A percentile compares a stretch with the other conserved stretches of the same genome.
phyloP scores from a whole-genome alignment of 208 protist genomes.

The Trypanosoma rangeli region DNA sequence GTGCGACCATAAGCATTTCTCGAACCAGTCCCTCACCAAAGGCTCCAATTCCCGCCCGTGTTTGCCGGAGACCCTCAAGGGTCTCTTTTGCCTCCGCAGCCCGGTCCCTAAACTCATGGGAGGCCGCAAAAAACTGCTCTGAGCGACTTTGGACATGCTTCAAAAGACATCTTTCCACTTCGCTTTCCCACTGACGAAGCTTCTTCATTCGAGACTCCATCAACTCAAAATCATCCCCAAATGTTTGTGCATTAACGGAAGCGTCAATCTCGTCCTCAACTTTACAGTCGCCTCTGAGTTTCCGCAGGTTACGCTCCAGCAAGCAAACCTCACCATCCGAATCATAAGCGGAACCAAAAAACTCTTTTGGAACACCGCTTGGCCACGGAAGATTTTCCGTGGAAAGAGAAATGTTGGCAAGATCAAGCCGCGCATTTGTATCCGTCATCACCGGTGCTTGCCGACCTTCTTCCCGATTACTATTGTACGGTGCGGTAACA shows the following conservation, averaged over 20 bases:
- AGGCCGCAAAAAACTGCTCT: constrained; percentile 81
- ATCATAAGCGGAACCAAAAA: constrained; percentile 41
- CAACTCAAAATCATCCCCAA: constrained; percentile 65
- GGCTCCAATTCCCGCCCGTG: constrained; percentile 38
- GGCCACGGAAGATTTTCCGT: constrained; percentile 60
- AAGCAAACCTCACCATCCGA: constrained; percentile 10
- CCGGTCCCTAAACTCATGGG: constrained; percentile 58
- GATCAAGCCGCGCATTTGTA: background rate
- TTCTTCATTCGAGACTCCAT: constrained; percentile 65
- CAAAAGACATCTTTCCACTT: constrained; percentile 76
- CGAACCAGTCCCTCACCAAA: constrained; percentile 49
- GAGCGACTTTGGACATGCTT: constrained; percentile 83
- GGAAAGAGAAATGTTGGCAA: background rate
- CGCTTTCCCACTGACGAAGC: constrained; percentile 68
- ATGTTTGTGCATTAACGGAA: constrained; percentile 39
- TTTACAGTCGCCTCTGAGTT: background rate
- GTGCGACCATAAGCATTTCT: constrained; percentile 62
- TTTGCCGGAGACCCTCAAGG: constrained; percentile 41
- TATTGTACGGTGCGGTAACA: constrained; percentile 63
- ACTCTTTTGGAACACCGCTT: constrained; percentile 44
- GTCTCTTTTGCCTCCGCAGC: constrained; percentile 54
- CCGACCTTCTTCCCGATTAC: constrained; percentile 54
- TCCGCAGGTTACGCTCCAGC: constrained; percentile 12
- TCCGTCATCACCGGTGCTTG: background rate
- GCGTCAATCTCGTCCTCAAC: background rate